phyloP scores from a whole-genome alignment of 805 yeast genomes.

The Saccharomycopsis sp. region DNA sequence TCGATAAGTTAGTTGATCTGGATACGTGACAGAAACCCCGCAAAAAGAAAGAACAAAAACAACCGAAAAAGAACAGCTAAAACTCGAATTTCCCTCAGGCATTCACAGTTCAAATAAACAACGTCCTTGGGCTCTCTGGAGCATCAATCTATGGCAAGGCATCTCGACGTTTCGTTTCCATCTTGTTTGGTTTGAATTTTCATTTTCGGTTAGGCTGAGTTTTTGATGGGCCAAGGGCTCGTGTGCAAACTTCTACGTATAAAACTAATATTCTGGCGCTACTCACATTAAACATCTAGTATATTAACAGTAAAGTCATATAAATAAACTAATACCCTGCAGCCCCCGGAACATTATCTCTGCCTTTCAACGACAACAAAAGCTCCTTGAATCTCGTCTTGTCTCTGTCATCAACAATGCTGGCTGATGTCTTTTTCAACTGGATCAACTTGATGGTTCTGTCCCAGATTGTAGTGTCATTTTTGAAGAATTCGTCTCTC shows the following conservation, averaged over 20 bases:
- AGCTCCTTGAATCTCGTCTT: constrained; percentile 65
- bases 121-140: too few relatives aligned
- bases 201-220: neutral
- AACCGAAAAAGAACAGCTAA: neutral
- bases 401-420: constrained; percentile 46
- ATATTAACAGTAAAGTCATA: too few relatives aligned
- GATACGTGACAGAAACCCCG: neutral
- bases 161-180: neutral
- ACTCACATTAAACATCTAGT: too few relatives aligned
- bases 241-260: too few relatives aligned
- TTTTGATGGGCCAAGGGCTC: neutral
- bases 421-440: constrained; percentile 28
- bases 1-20: too few relatives aligned
- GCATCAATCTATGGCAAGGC: too few relatives aligned
- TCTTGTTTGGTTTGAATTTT: neutral
- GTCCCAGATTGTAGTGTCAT: constrained; percentile 19
- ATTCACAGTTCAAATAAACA: too few relatives aligned
- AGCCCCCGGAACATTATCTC: constrained; percentile 71
- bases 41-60: neutral
- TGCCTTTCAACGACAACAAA: constrained; percentile 58
- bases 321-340: constrained; percentile 56
- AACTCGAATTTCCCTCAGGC: too few relatives aligned
- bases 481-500: constrained; percentile 20
- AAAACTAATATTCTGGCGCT: too few relatives aligned
- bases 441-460: constrained; percentile 19